These are phyloP conservation scores for Blastocladiella emersonii DNA, from an alignment of 371 early-diverging fungal species.

Conservation along the genomic window DNA sequence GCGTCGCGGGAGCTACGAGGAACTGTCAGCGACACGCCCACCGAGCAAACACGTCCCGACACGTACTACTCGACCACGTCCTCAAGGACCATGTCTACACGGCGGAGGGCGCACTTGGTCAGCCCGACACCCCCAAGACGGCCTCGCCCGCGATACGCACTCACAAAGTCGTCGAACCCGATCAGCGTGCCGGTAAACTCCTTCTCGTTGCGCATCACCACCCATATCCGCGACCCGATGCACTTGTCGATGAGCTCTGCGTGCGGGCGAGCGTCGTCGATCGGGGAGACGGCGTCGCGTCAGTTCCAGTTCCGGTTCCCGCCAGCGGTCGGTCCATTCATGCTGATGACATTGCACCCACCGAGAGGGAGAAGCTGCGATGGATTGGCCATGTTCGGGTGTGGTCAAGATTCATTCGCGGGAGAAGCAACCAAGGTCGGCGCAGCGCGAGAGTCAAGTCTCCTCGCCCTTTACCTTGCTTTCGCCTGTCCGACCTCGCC, in stretches of 20 bases:
- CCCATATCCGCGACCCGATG: slow-evolving; percentile 92
- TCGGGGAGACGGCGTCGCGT: too few relatives aligned
- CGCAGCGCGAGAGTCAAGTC: too few relatives aligned
- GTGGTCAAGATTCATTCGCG: too few relatives aligned
- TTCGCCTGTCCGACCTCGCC: too few relatives aligned
- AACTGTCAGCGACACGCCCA: not conserved
- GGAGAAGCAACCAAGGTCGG: too few relatives aligned
- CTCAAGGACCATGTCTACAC: slow-evolving; percentile 85
- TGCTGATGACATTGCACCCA: too few relatives aligned
- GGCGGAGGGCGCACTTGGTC: not conserved
- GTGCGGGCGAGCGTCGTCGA: too few relatives aligned
- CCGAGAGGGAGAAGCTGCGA: too few relatives aligned
- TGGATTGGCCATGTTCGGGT: too few relatives aligned
- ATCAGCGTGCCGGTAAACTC: slow-evolving; percentile 88
- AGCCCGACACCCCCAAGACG: not conserved
- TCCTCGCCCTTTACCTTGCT: too few relatives aligned
- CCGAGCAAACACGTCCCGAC: not conserved
- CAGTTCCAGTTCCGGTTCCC: too few relatives aligned
- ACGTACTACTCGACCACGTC: slow-evolving; percentile 88
- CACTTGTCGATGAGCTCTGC: slow-evolving; percentile 93
- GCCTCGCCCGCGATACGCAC: slow-evolving; percentile 20
- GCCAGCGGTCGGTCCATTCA: too few relatives aligned
- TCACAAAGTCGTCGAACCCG: slow-evolving; percentile 97
- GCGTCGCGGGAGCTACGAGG: slow-evolving; percentile 47
- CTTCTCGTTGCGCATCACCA: slow-evolving; percentile 87